Evolutionary conservation across 805 yeast genomes (phyloP), one percentile per base, ranked within the genome.

Genomic region (Jamesozyma lodderae): DNA sequence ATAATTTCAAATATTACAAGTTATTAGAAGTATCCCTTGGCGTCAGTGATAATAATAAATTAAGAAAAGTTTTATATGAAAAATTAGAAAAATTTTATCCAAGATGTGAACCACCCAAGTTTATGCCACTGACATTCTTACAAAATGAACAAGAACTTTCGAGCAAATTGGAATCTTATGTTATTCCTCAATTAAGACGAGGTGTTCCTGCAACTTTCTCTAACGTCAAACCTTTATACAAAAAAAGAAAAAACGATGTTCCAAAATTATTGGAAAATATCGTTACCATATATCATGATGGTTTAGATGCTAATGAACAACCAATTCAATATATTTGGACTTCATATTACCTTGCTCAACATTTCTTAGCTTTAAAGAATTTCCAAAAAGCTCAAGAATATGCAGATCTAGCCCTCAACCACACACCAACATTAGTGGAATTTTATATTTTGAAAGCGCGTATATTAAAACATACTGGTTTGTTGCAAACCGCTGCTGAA

Each of bases 141-240:
- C 64, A 72, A 10, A 77, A 79, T 13, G 71, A 70, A 8, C 55
- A 55, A 29, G 67, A 72, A 20, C 58, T 68, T 33, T 63, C 60
- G 31, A 42, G 42, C 8, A 71, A 72, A 38, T 77, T 74, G 6
- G 49, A 61, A 22, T 57, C 58, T 2, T 92, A 87, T 56, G 60
- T 88, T 33, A 41, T 70, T 4, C 59, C 68, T 4, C 83, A 80
- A 53, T 70, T 92, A 50, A 63, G 70, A 44, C 72, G 86, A 40
- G 94, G 95, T 29, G 92, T 87, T 24, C 97, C 97, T 4, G 83
- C 96, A 1, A 73, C 92, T 4, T 92, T 88, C 62, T 81, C 81
- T 39, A 81, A 84, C 49, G 75, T 92, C 35, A 87, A 88, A 62
- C 83, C 94, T 1, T 67, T 87, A 46, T 85, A 84, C 62, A 70